Evolutionary conservation across 345 rosid genomes (phyloP).

Genomic region (Hibiscus tridactylites): DNA sequence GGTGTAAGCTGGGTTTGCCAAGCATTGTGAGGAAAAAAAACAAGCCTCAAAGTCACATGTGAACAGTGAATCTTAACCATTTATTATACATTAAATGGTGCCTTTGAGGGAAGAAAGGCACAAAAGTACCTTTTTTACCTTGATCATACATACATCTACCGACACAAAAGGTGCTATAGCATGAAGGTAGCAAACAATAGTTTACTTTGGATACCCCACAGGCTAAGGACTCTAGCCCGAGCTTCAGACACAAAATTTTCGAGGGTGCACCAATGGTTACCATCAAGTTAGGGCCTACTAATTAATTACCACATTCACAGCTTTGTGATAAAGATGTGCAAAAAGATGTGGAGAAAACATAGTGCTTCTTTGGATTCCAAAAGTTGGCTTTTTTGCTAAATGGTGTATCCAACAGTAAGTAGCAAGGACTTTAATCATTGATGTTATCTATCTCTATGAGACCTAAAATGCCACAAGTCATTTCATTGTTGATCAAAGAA

Average conservation of each 20-base stretch:
- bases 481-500: not conserved
- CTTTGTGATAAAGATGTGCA: constrained; percentile 17
- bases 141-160: not conserved
- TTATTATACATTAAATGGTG: not conserved
- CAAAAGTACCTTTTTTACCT: not conserved
- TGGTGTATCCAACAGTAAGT: not conserved
- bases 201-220: not conserved
- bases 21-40: not conserved
- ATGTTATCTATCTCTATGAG: not conserved
- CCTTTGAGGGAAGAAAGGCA: not conserved
- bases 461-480: not conserved
- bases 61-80: too few relatives aligned
- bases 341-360: not conserved
- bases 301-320: constrained; percentile 39
- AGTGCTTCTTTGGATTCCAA: not conserved
- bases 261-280: not conserved
- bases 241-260: not conserved
- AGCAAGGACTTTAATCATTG: not conserved
- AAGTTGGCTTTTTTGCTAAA: not conserved
- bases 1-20: not conserved
- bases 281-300: constrained; percentile 11
- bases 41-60: not conserved
- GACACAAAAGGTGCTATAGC: not conserved
- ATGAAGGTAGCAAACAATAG: not conserved
- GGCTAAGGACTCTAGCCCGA: not conserved